phyloP scores from a whole-genome alignment of 2,329 filamentous ascomycete species.

The Pestalotiopsis fici region DNA sequence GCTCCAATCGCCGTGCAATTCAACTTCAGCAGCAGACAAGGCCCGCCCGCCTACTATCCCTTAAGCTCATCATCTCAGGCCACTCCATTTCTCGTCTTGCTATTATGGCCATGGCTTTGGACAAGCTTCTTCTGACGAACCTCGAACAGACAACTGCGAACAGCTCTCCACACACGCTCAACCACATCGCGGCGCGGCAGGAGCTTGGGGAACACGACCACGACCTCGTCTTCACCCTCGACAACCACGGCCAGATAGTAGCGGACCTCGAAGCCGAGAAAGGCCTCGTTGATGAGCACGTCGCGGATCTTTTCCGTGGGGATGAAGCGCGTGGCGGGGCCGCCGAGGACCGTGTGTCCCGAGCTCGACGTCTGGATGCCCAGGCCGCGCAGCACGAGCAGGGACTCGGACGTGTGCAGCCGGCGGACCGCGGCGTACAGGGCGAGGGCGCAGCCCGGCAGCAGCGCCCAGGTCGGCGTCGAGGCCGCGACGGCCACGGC shows the following conservation, averaged over 20 bases:
- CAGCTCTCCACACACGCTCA: constrained; percentile 88
- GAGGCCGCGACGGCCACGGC: constrained; percentile 31
- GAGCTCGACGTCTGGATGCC: constrained; percentile 86
- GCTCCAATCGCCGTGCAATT: background rate
- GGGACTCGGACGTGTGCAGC: constrained; percentile 70
- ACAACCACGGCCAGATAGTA: constrained; percentile 92
- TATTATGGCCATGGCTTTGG: constrained; percentile 9
- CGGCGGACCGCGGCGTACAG: constrained; percentile 48
- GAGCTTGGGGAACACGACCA: constrained; percentile 90
- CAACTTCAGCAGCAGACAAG: too few relatives aligned
- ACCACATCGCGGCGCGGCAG: constrained; percentile 74
- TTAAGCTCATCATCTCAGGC: background rate
- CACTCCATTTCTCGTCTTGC: background rate
- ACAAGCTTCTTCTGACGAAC: constrained; percentile 15
- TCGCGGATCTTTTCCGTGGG: constrained; percentile 91
- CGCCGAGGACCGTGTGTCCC: constrained; percentile 53
- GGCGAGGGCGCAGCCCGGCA: constrained; percentile 35
- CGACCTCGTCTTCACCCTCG: constrained; percentile 81
- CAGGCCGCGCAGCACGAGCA: constrained; percentile 84
- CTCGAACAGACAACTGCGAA: constrained; percentile 80
- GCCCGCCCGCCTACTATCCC: background rate
- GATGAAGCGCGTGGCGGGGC: constrained; percentile 61
- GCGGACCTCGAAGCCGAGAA: constrained; percentile 84
- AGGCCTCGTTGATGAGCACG: constrained; percentile 93
- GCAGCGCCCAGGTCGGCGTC: constrained; percentile 39